Percentiles rank a stretch among this genome's conserved stretches.
Evolutionary conservation across 2,329 filamentous ascomycete genomes (phyloP).

Genomic region (Intubia oerlemansii): DNA sequence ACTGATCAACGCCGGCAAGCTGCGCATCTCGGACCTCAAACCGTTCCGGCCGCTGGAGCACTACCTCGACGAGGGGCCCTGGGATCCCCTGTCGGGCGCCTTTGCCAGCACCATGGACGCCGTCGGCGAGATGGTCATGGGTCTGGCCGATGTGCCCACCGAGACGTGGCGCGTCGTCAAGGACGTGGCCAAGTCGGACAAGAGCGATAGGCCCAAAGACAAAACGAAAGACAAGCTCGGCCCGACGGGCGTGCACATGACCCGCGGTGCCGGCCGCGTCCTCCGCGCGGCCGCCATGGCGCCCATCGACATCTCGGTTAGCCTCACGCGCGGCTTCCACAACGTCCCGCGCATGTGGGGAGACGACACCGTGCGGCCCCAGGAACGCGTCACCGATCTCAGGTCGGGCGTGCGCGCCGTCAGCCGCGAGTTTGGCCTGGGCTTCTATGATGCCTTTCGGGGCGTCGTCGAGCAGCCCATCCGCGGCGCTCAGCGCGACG

Average conservation of each 20-base stretch:
- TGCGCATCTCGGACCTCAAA: constrained; percentile 52
- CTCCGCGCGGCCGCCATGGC: constrained; percentile 55
- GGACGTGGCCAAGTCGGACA: constrained; percentile 7
- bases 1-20: constrained; percentile 35
- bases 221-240: constrained; percentile 2
- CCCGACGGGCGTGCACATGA: constrained; percentile 3
- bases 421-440: constrained; percentile 56
- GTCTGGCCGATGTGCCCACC: constrained; percentile 51
- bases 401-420: constrained; percentile 58
- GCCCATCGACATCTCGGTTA: constrained; percentile 69
- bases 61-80: constrained; percentile 45
- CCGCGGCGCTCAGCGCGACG: constrained; percentile 21
- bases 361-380: constrained; percentile 48
- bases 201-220: not conserved
- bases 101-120: constrained; percentile 64
- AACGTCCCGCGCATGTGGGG: constrained; percentile 75
- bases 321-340: constrained; percentile 67
- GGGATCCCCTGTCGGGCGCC: constrained; percentile 59
- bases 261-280: constrained; percentile 38
- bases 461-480: constrained; percentile 60
- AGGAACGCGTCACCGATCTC: constrained; percentile 41
- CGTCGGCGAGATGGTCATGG: constrained; percentile 61
- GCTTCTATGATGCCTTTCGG: constrained; percentile 59
- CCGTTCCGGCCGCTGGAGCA: constrained; percentile 41
- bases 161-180: constrained; percentile 22